Conservation (phyloP, 345 rosid species). For the Hibiscus mutabilis region DNA sequence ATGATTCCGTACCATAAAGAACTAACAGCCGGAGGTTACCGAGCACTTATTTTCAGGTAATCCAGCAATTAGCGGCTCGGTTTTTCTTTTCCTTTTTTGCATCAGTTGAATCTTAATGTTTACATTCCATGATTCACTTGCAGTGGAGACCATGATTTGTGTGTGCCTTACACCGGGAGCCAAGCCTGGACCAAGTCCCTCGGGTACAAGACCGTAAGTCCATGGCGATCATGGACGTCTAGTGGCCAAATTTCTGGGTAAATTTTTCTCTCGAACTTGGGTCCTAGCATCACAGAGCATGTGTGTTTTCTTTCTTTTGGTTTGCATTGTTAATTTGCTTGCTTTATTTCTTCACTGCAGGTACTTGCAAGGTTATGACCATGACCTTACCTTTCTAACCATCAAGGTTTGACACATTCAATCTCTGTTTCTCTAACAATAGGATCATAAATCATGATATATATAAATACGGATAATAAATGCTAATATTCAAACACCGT, state of each 20-base stretch:
- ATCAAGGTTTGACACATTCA: constrained; percentile 34
- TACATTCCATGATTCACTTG: background rate
- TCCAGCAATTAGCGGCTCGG: background rate
- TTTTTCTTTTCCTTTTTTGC: background rate
- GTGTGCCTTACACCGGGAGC: constrained; percentile 47
- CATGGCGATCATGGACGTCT: constrained; percentile 43
- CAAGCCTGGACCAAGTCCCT: constrained; percentile 52
- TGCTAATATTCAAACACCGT: no score
- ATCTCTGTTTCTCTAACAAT: background rate
- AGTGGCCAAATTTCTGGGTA: constrained; percentile 41
- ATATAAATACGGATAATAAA: no score
- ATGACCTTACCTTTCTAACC: constrained; percentile 45
- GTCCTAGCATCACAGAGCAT: no score
- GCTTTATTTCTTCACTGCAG: constrained; percentile 16
- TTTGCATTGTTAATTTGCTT: no score
- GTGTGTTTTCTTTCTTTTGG: no score
- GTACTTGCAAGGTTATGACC: constrained; percentile 44
- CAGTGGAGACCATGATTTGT: constrained; percentile 59
- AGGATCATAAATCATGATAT: no score
- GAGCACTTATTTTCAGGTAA: constrained; percentile 56
- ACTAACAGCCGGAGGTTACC: constrained; percentile 36
- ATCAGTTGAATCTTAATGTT: background rate
- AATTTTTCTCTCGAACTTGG: background rate
- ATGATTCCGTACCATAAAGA: constrained; percentile 41
- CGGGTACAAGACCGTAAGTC: constrained; percentile 30